These are phyloP conservation scores for Cronartium ribicola DNA, from an alignment of 1,284 basidiomycete species.

Conservation along the genomic window DNA sequence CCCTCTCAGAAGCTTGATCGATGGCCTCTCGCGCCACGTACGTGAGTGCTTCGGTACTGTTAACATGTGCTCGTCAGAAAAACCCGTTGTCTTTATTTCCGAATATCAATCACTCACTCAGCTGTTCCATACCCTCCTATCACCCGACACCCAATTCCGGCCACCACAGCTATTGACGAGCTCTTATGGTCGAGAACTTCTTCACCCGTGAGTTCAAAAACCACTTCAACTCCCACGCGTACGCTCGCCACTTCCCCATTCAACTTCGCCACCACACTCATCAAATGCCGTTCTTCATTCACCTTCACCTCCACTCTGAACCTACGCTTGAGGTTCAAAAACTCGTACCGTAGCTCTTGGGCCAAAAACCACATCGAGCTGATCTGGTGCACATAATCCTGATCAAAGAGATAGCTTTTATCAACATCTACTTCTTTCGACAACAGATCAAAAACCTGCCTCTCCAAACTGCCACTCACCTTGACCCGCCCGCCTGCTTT, in stretches of 20 bases:
- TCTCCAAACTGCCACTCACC: neutral
- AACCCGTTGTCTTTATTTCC: neutral
- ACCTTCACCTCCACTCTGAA: constrained; percentile 8
- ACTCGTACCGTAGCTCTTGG: constrained; percentile 16
- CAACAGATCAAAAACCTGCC: neutral
- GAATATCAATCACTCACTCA: constrained; percentile 15
- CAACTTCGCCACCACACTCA: constrained; percentile 14
- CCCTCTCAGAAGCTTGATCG: constrained; percentile 16
- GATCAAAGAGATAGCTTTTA: neutral
- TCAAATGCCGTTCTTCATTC: neutral
- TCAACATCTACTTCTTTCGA: neutral
- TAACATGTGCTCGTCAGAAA: neutral
- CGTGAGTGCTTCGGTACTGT: constrained; percentile 9
- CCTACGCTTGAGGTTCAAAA: constrained; percentile 7
- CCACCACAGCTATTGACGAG: neutral
- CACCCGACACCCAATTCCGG: constrained; percentile 24
- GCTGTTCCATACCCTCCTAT: neutral
- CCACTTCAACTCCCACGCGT: neutral
- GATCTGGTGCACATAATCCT: constrained; percentile 36
- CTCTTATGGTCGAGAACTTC: constrained; percentile 18
- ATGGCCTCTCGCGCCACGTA: constrained; percentile 16
- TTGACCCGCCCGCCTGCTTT: constrained; percentile 8
- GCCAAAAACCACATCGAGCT: constrained; percentile 35
- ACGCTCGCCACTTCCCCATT: neutral
- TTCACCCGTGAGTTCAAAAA: constrained; percentile 30